Base-by-base conservation (phyloP, 805 yeast genomes). In the Scheffersomyces ergatensis region DNA sequence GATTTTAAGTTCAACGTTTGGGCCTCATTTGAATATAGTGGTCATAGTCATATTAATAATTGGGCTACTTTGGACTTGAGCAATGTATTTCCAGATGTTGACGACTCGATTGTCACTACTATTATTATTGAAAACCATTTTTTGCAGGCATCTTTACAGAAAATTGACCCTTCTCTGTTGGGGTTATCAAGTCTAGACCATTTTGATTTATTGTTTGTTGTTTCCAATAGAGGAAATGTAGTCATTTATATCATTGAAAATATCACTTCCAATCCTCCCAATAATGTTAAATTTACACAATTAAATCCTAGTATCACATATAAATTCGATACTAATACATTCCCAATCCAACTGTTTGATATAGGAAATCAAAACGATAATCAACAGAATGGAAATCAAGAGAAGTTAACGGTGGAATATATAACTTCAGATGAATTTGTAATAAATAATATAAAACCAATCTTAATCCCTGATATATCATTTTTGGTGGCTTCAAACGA, bases 1-100 rank as follows among this genome's bases (percentile, higher is more conserved):
- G 89, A 85, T 50, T 63, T 72, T 5, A 67, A 72, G 9, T 53
- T 90, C 33, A 67, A 89, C 21, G 74, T 85, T 0, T 89, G 90
- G 87, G 76, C 85, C 0, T 76, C 83, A 15, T 79, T 74, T 57
- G 85, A 81, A 45, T 62, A 72, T 39, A 82, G 76, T 29, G 76
- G 74, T n/a, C 80, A 77, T 30, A 76, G 74, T 40, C 74, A 74
- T 34, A 70, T 82, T 16, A 80, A 72, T 45, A 65, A 69, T 34
- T 81, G 87, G 80, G 83, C 83, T 1, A 62, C 74, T 3, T 46
- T 68, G 27, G 67, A 69, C 31, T 44, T 68, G 36, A 39, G 46
- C 13, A 27, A 36, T 11, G 27, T 49, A 43, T 49, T 68, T n/a
- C 48, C 48, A 33, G 54, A 54, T 11, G 51, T 39, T 34, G 37